Base-by-base conservation (phyloP, 2,329 filamentous ascomycete genomes). In the Taxawa tesnikishii region DNA sequence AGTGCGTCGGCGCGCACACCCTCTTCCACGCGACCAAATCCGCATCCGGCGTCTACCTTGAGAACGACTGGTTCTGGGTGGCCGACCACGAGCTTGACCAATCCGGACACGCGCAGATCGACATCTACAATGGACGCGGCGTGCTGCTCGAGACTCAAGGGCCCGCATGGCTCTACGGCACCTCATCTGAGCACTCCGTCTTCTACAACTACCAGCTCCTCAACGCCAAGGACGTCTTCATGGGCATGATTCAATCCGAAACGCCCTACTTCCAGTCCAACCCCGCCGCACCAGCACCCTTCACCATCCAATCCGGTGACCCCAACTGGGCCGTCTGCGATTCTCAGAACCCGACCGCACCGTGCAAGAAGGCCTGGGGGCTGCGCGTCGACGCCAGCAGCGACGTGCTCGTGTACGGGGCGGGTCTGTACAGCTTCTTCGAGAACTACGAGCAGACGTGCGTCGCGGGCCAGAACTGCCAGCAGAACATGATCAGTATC, bases 41-140 rank as follows among this genome's bases (percentile, higher is more conserved):
- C 23, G 66, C 66, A 12, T 79, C 74, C 23, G 37, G 37, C 28
- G 73, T 74, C 28, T 93, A 93, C 60, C 63, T 93, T 27, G 87
- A 94, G 64, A 93, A 93, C 60, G 75, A 70, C 31, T 94, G 88
- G 87, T 75, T 83, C 52, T 94, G 87, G 87, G 78, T 83, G 15
- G 76, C 87, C 1, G 87, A 94, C 53, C 88, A 94, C 60, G 83
- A 93, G 51, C 75, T 94, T 15, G 87, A 94, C 56, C 93, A 85
- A 84, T 79, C 84, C 28, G 75, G 85, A 3, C 85, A 94, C 54
- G 85, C 94, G 63, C 79, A 87, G 55, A 78, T 88, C 54, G 78
- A 79, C 51, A 75, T 94, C 49, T 94, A 80, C 71, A 92, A 83
- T 53, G 84, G 84, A 29, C 82, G 85, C 40, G 87, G 84, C 46